Conservation (phyloP, 768 basidiomycete genomes). For the Floccularia luteovirens region DNA sequence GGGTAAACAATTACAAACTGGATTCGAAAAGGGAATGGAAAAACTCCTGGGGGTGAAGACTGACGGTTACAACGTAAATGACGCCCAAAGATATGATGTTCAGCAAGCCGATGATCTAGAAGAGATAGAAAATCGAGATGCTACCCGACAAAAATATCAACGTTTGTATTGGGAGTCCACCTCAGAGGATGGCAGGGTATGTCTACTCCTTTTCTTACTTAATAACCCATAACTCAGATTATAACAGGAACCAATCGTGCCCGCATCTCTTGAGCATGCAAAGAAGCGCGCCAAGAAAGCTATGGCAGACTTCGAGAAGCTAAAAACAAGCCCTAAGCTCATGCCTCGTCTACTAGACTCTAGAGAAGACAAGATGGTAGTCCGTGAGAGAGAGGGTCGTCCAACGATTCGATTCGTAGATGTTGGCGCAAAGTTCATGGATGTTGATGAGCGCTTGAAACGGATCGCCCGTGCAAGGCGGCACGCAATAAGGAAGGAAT, state of each 20-base stretch:
- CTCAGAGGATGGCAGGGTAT: conserved; percentile 57
- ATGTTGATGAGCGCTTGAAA: conserved; percentile 42
- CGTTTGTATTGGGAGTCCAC: conserved; percentile 77
- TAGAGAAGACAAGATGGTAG: conserved; percentile 25
- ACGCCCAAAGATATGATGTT: conserved; percentile 33
- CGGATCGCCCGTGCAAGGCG: conserved; percentile 24
- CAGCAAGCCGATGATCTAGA: conserved; percentile 58
- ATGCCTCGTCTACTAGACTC: conserved; percentile 28
- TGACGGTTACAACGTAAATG: background rate
- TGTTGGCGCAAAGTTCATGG: conserved; percentile 64
- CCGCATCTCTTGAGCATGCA: conserved; percentile 43
- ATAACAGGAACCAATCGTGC: conserved; percentile 54
- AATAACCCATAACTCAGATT: conserved; percentile 3
- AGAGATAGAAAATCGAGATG: conserved; percentile 45
- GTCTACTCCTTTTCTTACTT: conserved; percentile 9
- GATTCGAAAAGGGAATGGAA: conserved; percentile 81
- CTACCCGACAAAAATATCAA: conserved; percentile 57
- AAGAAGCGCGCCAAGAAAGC: conserved; percentile 28
- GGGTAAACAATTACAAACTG: conserved; percentile 67
- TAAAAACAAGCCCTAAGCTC: conserved; percentile 30
- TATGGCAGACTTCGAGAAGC: conserved; percentile 20
- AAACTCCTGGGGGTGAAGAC: conserved; percentile 40
- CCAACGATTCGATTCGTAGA: conserved; percentile 64
- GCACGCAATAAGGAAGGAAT: background rate
- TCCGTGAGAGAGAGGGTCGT: conserved; percentile 35